phyloP scores from a whole-genome alignment of 139 green algal species.

The Coelastrella sp. region DNA sequence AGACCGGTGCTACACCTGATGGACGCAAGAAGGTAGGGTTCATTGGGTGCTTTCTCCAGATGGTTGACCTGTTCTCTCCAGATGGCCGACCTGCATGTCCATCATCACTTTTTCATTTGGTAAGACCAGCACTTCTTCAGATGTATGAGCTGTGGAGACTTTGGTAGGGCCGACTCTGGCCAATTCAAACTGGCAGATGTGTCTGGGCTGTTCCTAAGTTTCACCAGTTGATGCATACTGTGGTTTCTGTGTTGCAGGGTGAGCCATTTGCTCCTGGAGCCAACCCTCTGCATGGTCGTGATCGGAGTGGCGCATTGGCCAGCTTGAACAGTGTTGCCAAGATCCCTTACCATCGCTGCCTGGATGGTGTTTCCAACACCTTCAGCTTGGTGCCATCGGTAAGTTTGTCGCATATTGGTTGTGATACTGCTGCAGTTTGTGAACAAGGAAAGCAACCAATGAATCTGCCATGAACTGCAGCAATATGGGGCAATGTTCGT shows the following conservation, averaged over 20 bases:
- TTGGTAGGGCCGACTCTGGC: too few relatives aligned
- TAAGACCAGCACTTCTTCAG: too few relatives aligned
- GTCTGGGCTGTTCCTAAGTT: too few relatives aligned
- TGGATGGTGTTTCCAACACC: slow-evolving; percentile 84
- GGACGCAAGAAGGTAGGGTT: slow-evolving; percentile 58
- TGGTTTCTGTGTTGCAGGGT: slow-evolving; percentile 42
- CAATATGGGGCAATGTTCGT: neutral
- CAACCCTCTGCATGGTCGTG: slow-evolving; percentile 38
- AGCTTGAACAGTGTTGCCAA: slow-evolving; percentile 68
- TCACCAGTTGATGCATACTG: too few relatives aligned
- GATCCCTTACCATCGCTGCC: slow-evolving; percentile 63
- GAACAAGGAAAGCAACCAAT: too few relatives aligned
- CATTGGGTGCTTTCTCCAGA: neutral
- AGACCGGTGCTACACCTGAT: slow-evolving; percentile 73
- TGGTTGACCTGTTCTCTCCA: too few relatives aligned
- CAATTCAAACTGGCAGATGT: too few relatives aligned
- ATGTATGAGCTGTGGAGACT: too few relatives aligned
- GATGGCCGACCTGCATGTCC: too few relatives aligned
- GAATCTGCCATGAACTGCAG: neutral
- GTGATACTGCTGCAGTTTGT: too few relatives aligned
- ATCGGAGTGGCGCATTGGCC: slow-evolving; percentile 66
- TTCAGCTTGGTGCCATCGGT: slow-evolving; percentile 77
- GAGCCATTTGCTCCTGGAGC: slow-evolving; percentile 68
- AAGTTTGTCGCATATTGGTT: neutral
- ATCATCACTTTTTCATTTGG: too few relatives aligned